Evolutionary conservation across 2,329 filamentous ascomycete genomes (phyloP).

Genomic region (Claviceps quebecensis): DNA sequence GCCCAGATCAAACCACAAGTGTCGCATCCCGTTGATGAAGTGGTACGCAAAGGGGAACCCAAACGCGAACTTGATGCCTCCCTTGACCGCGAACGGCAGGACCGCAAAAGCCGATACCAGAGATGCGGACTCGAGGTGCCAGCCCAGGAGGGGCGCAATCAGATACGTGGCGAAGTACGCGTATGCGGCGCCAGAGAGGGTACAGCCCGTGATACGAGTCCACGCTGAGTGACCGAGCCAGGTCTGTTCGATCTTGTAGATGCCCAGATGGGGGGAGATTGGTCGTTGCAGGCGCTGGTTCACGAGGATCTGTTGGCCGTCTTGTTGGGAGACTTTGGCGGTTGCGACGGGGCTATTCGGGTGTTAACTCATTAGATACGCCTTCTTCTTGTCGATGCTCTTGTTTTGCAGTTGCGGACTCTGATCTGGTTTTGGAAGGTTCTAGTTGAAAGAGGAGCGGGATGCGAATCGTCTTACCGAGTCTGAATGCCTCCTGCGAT

Average conservation of each 20-base stretch:
- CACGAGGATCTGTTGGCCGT: slow-evolving; percentile 54
- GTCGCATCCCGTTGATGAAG: slow-evolving; percentile 39
- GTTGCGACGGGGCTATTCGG: slow-evolving; percentile 36
- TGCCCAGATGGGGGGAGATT: slow-evolving; percentile 68
- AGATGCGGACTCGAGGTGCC: slow-evolving; percentile 44
- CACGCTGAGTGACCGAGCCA: slow-evolving; percentile 60
- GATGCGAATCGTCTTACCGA: slow-evolving; percentile 24
- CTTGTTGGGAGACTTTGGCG: slow-evolving; percentile 37
- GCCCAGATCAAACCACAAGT: slow-evolving; percentile 38
- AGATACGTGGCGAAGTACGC: slow-evolving; percentile 71
- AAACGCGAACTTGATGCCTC: slow-evolving; percentile 37
- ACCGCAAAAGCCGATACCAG: slow-evolving; percentile 46
- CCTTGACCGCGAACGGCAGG: slow-evolving; percentile 46
- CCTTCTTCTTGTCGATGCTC: not conserved
- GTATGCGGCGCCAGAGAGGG: slow-evolving; percentile 63
- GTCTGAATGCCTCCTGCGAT: slow-evolving; percentile 29
- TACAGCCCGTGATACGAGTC: slow-evolving; percentile 72
- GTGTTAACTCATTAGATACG: not conserved
- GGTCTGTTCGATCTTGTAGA: slow-evolving; percentile 79
- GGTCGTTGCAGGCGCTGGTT: slow-evolving; percentile 71
- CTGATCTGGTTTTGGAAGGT: too few species aligned
- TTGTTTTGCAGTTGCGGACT: too few species aligned
- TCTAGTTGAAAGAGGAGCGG: not conserved
- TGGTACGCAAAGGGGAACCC: slow-evolving; percentile 49
- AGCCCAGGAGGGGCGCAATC: slow-evolving; percentile 56